These are phyloP conservation scores for Epipyxis sp. DNA, from an alignment of 108 stramenopile species.

Conservation along the genomic window DNA sequence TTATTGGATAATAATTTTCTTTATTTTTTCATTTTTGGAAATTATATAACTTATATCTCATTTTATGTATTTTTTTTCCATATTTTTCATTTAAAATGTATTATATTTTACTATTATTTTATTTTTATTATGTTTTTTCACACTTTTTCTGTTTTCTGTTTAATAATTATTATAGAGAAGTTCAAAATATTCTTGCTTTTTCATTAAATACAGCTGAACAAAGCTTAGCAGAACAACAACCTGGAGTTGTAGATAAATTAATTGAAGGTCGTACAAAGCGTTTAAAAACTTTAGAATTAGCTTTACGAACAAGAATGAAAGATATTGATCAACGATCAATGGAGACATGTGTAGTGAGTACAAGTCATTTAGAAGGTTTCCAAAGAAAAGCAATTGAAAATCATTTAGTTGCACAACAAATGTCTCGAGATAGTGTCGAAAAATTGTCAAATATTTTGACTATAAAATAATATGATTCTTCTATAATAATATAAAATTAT, in stretches of 20 bases:
- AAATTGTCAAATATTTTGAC: not conserved
- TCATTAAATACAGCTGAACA: slow-evolving; percentile 9
- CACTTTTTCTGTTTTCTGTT: not conserved
- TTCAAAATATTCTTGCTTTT: not conserved
- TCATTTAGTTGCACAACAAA: not conserved
- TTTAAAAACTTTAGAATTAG: not conserved
- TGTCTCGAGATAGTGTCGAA: not conserved
- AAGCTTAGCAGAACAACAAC: not conserved
- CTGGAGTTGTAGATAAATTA: not conserved
- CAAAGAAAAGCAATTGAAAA: not conserved
- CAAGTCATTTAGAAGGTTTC: not conserved
- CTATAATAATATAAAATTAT: too few relatives aligned
- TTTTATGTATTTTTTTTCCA: not conserved
- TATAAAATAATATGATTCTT: too few relatives aligned
- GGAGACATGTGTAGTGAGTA: slow-evolving; percentile 7
- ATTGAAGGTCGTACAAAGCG: not conserved
- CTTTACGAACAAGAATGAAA: not conserved
- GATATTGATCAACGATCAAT: slow-evolving; percentile 13
- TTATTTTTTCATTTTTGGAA: too few relatives aligned
- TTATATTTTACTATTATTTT: too few relatives aligned
- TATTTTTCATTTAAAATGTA: not conserved
- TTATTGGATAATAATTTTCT: too few relatives aligned
- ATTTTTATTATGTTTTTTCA: not conserved
- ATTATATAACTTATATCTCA: too few relatives aligned
- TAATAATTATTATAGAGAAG: not conserved